A percentile compares a stretch with the other conserved stretches of the same genome.
Evolutionary conservation across 1,284 basidiomycete genomes (phyloP).

Genomic region (Cutaneotrichosporon sp.): DNA sequence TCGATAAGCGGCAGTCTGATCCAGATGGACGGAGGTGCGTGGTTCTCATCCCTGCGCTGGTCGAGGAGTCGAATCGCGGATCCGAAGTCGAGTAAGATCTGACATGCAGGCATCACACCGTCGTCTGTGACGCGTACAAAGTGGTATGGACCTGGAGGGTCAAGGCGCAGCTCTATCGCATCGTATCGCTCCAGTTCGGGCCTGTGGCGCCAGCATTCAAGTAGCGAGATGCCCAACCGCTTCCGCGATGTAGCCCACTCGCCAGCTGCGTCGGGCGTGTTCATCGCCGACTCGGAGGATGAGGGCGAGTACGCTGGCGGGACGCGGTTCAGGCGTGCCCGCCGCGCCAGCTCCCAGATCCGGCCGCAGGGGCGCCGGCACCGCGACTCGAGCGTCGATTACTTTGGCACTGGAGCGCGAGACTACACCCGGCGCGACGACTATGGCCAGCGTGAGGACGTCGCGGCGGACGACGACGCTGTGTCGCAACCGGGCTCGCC

Average conservation of each 20-base stretch:
- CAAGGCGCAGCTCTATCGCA: slow-evolving; percentile 28
- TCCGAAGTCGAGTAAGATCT: not conserved
- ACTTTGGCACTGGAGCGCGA: not conserved
- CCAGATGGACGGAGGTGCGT: slow-evolving; percentile 19
- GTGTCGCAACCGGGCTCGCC: slow-evolving; percentile 22
- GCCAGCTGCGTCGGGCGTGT: slow-evolving; percentile 33
- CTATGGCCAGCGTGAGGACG: slow-evolving; percentile 18
- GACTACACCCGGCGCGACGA: slow-evolving; percentile 8
- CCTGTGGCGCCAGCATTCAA: slow-evolving; percentile 21
- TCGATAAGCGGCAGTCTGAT: slow-evolving; percentile 18
- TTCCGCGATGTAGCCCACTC: slow-evolving; percentile 23
- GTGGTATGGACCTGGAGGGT: slow-evolving; percentile 27
- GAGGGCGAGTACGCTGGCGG: slow-evolving; percentile 23
- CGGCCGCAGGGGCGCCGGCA: not conserved
- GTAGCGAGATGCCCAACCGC: slow-evolving; percentile 11
- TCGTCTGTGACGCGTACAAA: slow-evolving; percentile 37
- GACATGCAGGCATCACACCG: slow-evolving; percentile 30
- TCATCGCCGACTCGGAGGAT: slow-evolving; percentile 40
- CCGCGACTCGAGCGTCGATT: slow-evolving; percentile 12
- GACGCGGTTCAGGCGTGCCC: slow-evolving; percentile 8
- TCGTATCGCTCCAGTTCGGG: slow-evolving; percentile 23
- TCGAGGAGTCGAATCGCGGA: not conserved
- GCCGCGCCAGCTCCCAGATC: slow-evolving; percentile 5
- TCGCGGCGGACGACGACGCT: slow-evolving; percentile 1
- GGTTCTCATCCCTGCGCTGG: too few species aligned